Evolutionary conservation across 768 basidiomycete genomes (phyloP).

Genomic region (Kwoniella dendrophila): DNA sequence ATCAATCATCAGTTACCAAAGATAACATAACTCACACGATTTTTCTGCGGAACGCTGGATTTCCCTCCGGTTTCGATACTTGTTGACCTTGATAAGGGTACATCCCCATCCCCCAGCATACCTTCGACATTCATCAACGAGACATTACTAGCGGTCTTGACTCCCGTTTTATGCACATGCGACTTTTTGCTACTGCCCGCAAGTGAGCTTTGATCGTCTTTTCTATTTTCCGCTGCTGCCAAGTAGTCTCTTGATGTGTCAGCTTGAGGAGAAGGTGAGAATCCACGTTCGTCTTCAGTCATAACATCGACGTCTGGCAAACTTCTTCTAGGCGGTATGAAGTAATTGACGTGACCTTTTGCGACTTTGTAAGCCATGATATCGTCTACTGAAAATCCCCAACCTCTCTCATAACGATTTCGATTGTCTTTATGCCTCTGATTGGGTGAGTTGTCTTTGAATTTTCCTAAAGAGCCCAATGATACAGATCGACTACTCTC

Average conservation of each 20-base stretch:
- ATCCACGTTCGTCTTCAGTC: slow-evolving; percentile 15
- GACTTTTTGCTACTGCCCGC: slow-evolving; percentile 20
- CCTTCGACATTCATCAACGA: slow-evolving; percentile 24
- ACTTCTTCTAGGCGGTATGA: slow-evolving; percentile 37
- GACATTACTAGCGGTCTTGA: slow-evolving; percentile 20
- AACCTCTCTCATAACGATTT: slow-evolving; percentile 14
- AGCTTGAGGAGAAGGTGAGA: neutral
- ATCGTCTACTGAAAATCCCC: slow-evolving; percentile 44
- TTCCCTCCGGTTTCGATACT: slow-evolving; percentile 19
- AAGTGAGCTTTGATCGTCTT: slow-evolving; percentile 19
- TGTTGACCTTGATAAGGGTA: slow-evolving; percentile 22
- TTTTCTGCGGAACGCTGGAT: neutral
- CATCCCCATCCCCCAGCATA: slow-evolving; percentile 10
- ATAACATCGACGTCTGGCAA: slow-evolving; percentile 8
- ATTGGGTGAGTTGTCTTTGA: neutral
- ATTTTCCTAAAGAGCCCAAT: slow-evolving; percentile 1
- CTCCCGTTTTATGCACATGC: neutral
- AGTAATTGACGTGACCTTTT: slow-evolving; percentile 48
- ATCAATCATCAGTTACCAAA: neutral
- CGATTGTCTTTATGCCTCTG: neutral
- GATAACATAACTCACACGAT: slow-evolving; percentile 5
- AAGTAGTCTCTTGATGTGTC: neutral
- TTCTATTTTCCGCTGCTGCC: neutral
- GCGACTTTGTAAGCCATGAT: slow-evolving; percentile 35
- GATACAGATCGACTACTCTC: slow-evolving; percentile 18